Evolutionary conservation across 805 yeast species (phyloP).

Genomic region (Wickerhamiella slavikovae): DNA sequence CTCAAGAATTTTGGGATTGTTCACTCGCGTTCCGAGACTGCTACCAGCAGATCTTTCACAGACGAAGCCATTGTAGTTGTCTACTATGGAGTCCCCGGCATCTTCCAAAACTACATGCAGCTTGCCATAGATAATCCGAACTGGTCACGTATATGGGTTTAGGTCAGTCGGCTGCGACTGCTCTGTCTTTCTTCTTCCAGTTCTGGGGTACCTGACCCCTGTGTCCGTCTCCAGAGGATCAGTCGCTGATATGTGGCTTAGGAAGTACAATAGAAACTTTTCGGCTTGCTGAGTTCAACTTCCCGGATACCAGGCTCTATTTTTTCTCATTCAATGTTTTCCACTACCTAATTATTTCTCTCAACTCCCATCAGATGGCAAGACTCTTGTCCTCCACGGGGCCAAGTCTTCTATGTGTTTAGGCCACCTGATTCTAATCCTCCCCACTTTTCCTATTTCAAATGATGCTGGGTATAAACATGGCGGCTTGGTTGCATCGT

Average conservation of each 20-base stretch:
- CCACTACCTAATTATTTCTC: no score
- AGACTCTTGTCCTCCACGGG: no score
- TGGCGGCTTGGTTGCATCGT: slow-evolving; percentile 42
- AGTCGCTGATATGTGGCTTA: slow-evolving; percentile 52
- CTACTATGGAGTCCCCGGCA: slow-evolving; percentile 58
- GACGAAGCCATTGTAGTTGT: no score
- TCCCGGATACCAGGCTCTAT: no score
- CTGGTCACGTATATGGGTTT: slow-evolving; percentile 28
- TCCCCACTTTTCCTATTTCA: slow-evolving; percentile 48
- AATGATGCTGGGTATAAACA: slow-evolving; percentile 21
- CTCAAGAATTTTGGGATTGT: no score
- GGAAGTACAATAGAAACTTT: slow-evolving; percentile 49
- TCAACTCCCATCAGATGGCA: no score
- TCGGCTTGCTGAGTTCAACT: slow-evolving; percentile 36
- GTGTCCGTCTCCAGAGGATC: slow-evolving; percentile 55
- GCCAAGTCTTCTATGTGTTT: no score
- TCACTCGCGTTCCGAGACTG: no score
- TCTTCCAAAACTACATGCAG: slow-evolving; percentile 65
- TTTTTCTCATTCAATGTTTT: no score
- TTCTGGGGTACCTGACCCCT: slow-evolving; percentile 75
- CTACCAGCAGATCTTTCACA: no score
- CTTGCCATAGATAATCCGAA: slow-evolving; percentile 16
- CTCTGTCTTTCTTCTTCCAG: slow-evolving; percentile 52
- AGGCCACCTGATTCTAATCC: slow-evolving; percentile 43
- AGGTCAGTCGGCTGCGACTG: slow-evolving; percentile 45